These are phyloP conservation scores for Saxispiralis lemnorum DNA, from an alignment of 495 filamentous ascomycete species.

Conservation along the genomic window DNA sequence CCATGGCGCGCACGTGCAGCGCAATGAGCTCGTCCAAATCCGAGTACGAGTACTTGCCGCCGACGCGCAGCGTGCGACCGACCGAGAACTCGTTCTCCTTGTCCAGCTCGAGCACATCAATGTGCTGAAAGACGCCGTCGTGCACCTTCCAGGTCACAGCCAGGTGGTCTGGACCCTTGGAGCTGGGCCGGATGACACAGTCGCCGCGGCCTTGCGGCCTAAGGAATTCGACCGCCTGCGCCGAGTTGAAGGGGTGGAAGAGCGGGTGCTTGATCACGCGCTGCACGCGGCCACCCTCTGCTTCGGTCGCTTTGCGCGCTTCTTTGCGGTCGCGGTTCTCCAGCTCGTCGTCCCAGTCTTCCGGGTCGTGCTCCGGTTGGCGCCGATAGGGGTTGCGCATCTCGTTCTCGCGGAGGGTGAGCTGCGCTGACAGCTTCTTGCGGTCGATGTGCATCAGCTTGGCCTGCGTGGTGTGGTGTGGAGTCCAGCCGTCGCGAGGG, in stretches of 20 bases:
- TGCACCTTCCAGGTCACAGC: conserved; percentile 97
- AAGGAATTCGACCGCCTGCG: conserved; percentile 85
- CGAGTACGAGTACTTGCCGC: conserved; percentile 71
- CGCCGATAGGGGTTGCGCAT: conserved; percentile 50
- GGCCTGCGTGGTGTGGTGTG: conserved; percentile 68
- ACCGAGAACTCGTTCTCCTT: conserved; percentile 94
- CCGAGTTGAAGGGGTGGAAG: conserved; percentile 80
- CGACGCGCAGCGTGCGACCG: conserved; percentile 64
- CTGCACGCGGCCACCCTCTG: conserved; percentile 60
- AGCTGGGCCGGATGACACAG: conserved; percentile 85
- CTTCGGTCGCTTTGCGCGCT: conserved; percentile 59
- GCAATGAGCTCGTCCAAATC: conserved; percentile 96
- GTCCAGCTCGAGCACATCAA: conserved; percentile 89
- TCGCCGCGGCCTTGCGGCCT: conserved; percentile 71
- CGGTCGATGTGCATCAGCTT: conserved; percentile 76
- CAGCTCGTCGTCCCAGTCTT: conserved; percentile 71
- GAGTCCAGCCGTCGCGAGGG: conserved; percentile 36
- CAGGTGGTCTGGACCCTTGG: conserved; percentile 83
- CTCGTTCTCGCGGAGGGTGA: conserved; percentile 66
- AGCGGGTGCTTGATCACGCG: conserved; percentile 93
- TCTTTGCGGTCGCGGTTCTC: conserved; percentile 62
- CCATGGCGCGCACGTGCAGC: conserved; percentile 92
- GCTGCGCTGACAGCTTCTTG: conserved; percentile 59
- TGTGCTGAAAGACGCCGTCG: conserved; percentile 84
- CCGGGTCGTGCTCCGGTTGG: conserved; percentile 46